A percentile compares a stretch with the other conserved stretches of the same genome.
Conservation (phyloP, 805 yeast genomes). For the Maudiozyma barnettii region DNA sequence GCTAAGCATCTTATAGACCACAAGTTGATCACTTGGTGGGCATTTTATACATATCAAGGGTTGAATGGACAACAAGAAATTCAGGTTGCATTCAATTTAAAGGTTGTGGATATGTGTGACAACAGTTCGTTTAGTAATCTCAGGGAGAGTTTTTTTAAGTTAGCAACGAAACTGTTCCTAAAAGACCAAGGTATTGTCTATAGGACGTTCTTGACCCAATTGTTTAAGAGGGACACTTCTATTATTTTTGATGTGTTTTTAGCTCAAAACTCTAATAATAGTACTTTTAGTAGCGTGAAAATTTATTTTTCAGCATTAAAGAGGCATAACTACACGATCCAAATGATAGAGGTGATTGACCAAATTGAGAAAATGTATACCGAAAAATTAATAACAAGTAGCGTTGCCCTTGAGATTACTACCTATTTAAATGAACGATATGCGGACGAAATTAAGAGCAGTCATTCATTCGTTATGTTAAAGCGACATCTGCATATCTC, state of each 20-base stretch:
- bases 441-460: conserved; percentile 15
- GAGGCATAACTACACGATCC: conserved; percentile 8
- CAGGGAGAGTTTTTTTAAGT: conserved; percentile 14
- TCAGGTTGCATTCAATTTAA: conserved; percentile 13
- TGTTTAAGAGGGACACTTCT: conserved; percentile 14
- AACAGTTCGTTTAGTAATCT: conserved; percentile 14
- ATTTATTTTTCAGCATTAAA: conserved; percentile 11
- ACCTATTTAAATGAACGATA: conserved; percentile 15
- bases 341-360: conserved; percentile 10
- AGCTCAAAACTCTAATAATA: neutral
- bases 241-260: conserved; percentile 2
- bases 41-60: conserved; percentile 20
- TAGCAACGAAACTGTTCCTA: conserved; percentile 10
- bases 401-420: conserved; percentile 6
- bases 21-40: conserved; percentile 25
- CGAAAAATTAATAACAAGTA: conserved; percentile 1
- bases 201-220: conserved; percentile 7
- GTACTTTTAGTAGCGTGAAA: conserved; percentile 6
- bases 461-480: conserved; percentile 17
- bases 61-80: conserved; percentile 9
- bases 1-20: conserved; percentile 17
- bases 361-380: conserved; percentile 6
- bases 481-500: conserved; percentile 22
- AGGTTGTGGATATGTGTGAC: conserved; percentile 17
- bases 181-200: conserved; percentile 6